Evolutionary conservation across 2,329 filamentous ascomycete genomes (phyloP).

Genomic region (Rhynchosporium secalis): DNA sequence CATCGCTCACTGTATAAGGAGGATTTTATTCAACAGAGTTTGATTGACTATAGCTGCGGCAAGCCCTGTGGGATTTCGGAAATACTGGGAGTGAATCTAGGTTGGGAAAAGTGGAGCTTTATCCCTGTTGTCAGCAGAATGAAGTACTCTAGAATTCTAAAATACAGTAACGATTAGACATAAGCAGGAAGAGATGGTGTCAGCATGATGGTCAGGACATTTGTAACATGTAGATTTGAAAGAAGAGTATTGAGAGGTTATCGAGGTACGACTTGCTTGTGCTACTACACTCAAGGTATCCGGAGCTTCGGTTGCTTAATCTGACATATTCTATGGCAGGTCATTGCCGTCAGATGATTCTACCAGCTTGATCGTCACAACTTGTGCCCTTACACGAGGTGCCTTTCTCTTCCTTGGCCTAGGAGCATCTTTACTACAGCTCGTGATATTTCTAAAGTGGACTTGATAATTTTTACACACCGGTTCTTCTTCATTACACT

Average conservation of each 20-base stretch:
- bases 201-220: slow-evolving; percentile 20
- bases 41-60: slow-evolving; percentile 23
- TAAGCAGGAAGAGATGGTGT: neutral
- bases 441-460: slow-evolving; percentile 27
- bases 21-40: slow-evolving; percentile 23
- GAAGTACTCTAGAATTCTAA: slow-evolving; percentile 4
- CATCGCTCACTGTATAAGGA: slow-evolving; percentile 16
- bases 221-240: neutral
- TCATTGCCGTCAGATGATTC: neutral
- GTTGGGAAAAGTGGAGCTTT: slow-evolving; percentile 21
- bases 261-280: neutral
- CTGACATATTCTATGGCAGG: neutral
- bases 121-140: slow-evolving; percentile 19
- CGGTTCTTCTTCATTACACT: slow-evolving; percentile 26
- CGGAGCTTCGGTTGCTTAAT: too few relatives aligned
- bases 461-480: slow-evolving; percentile 25
- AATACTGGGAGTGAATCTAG: slow-evolving; percentile 26
- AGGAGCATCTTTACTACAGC: slow-evolving; percentile 21
- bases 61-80: slow-evolving; percentile 27
- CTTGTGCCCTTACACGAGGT: neutral
- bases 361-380: neutral
- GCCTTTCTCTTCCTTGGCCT: neutral
- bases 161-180: neutral
- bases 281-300: neutral
- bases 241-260: neutral